Percentiles rank a stretch among this genome's conserved stretches.
These are phyloP conservation scores for Gracilaria domingensis DNA, from an alignment of 23 red algal species.

Conservation along the genomic window DNA sequence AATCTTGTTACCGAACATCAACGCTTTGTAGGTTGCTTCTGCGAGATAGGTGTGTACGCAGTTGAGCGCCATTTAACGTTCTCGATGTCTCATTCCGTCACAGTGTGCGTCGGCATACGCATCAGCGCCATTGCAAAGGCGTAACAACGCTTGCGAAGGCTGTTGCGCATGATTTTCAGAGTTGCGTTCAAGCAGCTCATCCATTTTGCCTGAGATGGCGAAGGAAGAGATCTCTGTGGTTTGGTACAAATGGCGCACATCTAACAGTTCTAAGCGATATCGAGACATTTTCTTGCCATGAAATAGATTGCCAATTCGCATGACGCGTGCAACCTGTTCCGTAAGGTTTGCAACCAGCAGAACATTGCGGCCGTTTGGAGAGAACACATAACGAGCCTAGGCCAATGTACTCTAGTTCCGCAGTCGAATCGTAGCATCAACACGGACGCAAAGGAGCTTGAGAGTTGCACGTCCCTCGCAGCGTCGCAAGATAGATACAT, in stretches of 20 bases:
- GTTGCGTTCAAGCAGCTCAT: not conserved
- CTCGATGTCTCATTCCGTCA: not conserved
- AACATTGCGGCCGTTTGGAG: not conserved
- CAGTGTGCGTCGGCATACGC: not conserved
- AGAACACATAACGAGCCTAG: conserved; percentile 40
- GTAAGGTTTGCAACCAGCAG: conserved; percentile 50
- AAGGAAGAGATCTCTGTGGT: not conserved
- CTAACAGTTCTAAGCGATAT: not conserved
- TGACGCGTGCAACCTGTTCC: conserved; percentile 26
- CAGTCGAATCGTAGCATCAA: not conserved
- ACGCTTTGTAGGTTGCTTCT: conserved; percentile 67
- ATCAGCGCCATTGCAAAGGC: not conserved
- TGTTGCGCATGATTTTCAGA: not conserved
- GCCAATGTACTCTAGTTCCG: conserved; percentile 40
- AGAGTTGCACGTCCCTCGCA: no score
- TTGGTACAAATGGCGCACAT: not conserved
- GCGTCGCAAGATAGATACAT: conserved; percentile 24
- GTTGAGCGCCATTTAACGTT: conserved; percentile 33
- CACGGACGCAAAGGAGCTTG: not conserved
- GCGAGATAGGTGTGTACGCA: conserved; percentile 42
- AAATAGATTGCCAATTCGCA: conserved; percentile 32
- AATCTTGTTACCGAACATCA: conserved; percentile 29
- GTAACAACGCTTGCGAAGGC: not conserved
- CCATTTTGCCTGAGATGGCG: not conserved
- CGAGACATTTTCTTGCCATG: conserved; percentile 33